These are phyloP conservation scores for Trichosporon coremiiforme DNA, from an alignment of 1,284 basidiomycete genomes.

Conservation along the genomic window DNA sequence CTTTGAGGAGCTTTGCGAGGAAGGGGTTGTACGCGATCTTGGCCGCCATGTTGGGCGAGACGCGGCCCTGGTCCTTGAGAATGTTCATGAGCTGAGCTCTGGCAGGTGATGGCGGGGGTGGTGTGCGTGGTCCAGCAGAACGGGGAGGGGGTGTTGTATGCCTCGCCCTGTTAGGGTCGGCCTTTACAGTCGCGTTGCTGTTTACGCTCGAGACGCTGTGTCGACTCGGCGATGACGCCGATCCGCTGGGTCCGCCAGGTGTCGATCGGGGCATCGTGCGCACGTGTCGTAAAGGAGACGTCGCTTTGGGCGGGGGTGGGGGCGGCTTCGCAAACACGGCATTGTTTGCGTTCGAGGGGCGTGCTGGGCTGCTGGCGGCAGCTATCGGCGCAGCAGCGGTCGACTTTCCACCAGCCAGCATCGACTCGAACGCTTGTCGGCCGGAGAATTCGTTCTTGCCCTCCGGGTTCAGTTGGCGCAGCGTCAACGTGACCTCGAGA, in stretches of 20 bases:
- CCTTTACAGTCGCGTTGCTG: slow-evolving; percentile 14
- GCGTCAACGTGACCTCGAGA: slow-evolving; percentile 46
- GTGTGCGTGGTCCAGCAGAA: slow-evolving; percentile 31
- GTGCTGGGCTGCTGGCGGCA: slow-evolving; percentile 24
- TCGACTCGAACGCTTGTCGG: slow-evolving; percentile 45
- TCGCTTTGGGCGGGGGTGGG: slow-evolving; percentile 18
- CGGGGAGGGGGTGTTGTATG: slow-evolving; percentile 34
- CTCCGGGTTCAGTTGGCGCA: slow-evolving; percentile 48
- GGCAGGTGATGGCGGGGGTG: slow-evolving; percentile 50
- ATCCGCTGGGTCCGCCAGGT: slow-evolving; percentile 5
- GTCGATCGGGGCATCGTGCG: slow-evolving; percentile 3
- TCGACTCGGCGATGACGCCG: slow-evolving; percentile 5
- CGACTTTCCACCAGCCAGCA: slow-evolving; percentile 37
- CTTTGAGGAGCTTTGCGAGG: slow-evolving; percentile 46
- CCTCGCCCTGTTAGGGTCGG: slow-evolving; percentile 14
- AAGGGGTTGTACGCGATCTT: slow-evolving; percentile 47
- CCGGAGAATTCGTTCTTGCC: slow-evolving; percentile 45
- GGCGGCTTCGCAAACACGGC: slow-evolving; percentile 23
- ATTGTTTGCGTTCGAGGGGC: neutral
- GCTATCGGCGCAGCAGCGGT: slow-evolving; percentile 26
- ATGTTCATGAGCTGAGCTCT: slow-evolving; percentile 44
- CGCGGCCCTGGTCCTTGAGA: slow-evolving; percentile 45
- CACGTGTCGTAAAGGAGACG: slow-evolving; percentile 24
- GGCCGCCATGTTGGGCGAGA: slow-evolving; percentile 48
- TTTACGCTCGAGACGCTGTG: slow-evolving; percentile 5